Evolutionary conservation across 2,329 filamentous ascomycete species (phyloP).

Genomic region (Aspergillus caelatus): DNA sequence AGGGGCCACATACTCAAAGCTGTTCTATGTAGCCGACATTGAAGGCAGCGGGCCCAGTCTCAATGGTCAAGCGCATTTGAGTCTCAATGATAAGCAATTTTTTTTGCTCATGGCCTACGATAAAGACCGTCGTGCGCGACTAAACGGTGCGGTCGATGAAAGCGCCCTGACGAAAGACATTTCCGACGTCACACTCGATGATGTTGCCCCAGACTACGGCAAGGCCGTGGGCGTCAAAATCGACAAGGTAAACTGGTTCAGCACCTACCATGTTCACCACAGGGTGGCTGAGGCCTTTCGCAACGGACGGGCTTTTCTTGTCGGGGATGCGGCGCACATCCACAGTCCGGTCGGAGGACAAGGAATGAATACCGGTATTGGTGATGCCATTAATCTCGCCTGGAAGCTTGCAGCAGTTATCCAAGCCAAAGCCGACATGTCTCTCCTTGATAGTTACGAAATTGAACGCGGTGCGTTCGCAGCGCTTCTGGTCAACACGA

Average conservation of each 20-base stretch:
- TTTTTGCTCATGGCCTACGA: conserved; percentile 38
- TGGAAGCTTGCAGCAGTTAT: conserved; percentile 58
- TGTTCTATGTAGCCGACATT: conserved; percentile 51
- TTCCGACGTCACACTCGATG: conserved; percentile 33
- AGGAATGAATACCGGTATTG: conserved; percentile 61
- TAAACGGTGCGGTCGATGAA: conserved; percentile 29
- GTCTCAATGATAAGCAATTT: conserved; percentile 39
- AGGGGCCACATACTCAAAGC: conserved; percentile 47
- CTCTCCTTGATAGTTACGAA: conserved; percentile 53
- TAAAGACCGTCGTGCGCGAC: conserved; percentile 24
- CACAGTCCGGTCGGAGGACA: conserved; percentile 60
- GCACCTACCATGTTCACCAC: conserved; percentile 51
- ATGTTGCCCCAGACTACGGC: conserved; percentile 28
- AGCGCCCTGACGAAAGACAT: conserved; percentile 20
- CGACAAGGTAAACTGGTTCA: conserved; percentile 42
- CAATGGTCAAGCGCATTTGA: conserved; percentile 37
- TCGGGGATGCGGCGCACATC: conserved; percentile 61
- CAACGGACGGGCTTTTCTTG: conserved; percentile 55
- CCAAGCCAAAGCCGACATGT: conserved; percentile 38
- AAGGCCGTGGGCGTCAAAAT: conserved; percentile 27
- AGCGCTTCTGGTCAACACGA: conserved; percentile 44
- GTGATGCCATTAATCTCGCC: conserved; percentile 57
- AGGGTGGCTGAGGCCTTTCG: conserved; percentile 48
- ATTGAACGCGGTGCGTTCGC: conserved; percentile 54
- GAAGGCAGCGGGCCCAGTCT: conserved; percentile 32